Evolutionary conservation across 495 filamentous ascomycete species (phyloP).

Genomic region (Hypomontagnella monticulosa): DNA sequence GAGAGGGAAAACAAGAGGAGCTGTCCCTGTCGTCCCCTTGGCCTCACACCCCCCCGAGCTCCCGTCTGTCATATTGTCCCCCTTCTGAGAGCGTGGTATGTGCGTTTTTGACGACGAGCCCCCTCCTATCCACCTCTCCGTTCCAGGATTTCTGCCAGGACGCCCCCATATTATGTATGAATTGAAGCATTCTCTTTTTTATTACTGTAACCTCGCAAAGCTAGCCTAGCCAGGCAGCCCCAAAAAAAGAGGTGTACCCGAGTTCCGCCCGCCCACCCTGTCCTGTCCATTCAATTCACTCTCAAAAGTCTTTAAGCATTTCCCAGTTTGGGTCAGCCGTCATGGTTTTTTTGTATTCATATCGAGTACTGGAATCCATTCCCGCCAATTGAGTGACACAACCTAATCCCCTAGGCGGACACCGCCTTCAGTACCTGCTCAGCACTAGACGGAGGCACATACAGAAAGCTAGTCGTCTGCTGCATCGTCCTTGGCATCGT

Average conservation of each 20-base stretch:
- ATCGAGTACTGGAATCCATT: slow-evolving; percentile 35
- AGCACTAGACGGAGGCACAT: slow-evolving; percentile 18
- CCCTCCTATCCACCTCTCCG: slow-evolving; percentile 27
- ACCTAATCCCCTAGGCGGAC: slow-evolving; percentile 36
- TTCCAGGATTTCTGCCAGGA: slow-evolving; percentile 40
- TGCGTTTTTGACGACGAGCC: slow-evolving; percentile 17
- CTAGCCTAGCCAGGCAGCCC: slow-evolving; percentile 42
- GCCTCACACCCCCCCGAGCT: slow-evolving; percentile 19
- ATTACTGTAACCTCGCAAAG: slow-evolving; percentile 42
- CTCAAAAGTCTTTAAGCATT: slow-evolving; percentile 40
- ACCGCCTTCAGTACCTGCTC: slow-evolving; percentile 22
- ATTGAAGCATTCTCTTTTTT: slow-evolving; percentile 40
- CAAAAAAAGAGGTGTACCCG: slow-evolving; percentile 39
- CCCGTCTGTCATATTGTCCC: slow-evolving; percentile 25
- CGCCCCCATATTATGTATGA: slow-evolving; percentile 36
- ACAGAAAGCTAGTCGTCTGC: slow-evolving; percentile 6
- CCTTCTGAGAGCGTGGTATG: slow-evolving; percentile 9
- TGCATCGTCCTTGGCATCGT: slow-evolving; percentile 32
- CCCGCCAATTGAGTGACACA: slow-evolving; percentile 44
- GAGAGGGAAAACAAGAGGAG: slow-evolving; percentile 1
- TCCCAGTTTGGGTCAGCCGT: slow-evolving; percentile 42
- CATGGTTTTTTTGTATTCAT: slow-evolving; percentile 41
- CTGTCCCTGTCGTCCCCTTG: slow-evolving; percentile 3
- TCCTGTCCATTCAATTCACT: slow-evolving; percentile 39
- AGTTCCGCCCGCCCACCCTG: slow-evolving; percentile 36